Evolutionary conservation across 352 stramenopile species (phyloP), one percentile per base, ranked within the genome.

Genomic region (Pythium angustatum): DNA sequence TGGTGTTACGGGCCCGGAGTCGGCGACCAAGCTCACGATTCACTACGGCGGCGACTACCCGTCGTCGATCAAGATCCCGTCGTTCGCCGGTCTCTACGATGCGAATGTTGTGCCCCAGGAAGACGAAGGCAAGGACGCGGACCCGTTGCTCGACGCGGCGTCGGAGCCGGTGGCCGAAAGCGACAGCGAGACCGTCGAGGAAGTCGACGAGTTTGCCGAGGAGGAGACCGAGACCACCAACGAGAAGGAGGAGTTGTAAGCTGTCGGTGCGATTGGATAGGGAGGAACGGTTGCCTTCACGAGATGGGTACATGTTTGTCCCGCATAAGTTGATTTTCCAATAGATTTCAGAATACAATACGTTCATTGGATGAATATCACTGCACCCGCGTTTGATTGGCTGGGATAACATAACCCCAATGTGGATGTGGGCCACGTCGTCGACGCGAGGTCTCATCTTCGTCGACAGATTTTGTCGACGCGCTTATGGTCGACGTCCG

Each of bases 41-140:
- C 78, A 94, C 71, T 94, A 81, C 47, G 82, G 83, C 47, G 81
- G 75, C 22, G 68, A 75, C 19, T 87, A 91, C 72, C 77, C 80
- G 28, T 89, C 79, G n/a, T 84, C 81, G 34, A 69, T 94, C 48
- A 88, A 80, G 54, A 64, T 94, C n/a, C 81, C 81, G 24, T 66
- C 73, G 36, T 88, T 81, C 66, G 63, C 68, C 8, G 82, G 84
- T 30, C 55, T 92, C n/a, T 87, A 79, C 68, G 76, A 71, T 27
- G 75, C 77, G 30, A 90, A 86, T 54, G 64, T 92, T 33, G 83
- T 90, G 56, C 83, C 83, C 15, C 48, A 63, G 50, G 47, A 69
- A 24, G 56, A n/a, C n/a, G n/a, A 69, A 48, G 47, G 52, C 17
- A 62, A 67, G 24, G 63, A 75, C 38, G 62, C 56, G 14, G 53